These are phyloP conservation scores for Aspergillus eucalypticola DNA, from an alignment of 2,329 filamentous ascomycete species.

Conservation along the genomic window DNA sequence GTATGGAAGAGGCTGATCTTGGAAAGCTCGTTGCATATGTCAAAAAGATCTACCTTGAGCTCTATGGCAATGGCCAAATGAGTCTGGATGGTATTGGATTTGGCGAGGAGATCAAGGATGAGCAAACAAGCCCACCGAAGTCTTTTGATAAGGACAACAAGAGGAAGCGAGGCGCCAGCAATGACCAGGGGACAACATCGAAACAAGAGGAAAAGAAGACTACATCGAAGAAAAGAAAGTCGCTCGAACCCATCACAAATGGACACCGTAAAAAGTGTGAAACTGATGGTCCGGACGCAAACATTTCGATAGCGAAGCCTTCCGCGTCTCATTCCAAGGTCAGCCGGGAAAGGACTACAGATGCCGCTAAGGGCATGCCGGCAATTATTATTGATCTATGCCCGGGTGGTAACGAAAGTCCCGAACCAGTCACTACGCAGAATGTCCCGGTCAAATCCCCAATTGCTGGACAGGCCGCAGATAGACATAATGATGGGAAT, in stretches of 20 bases:
- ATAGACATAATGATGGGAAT: background rate
- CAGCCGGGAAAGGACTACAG: background rate
- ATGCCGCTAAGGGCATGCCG: background rate
- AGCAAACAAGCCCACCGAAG: conserved; percentile 10
- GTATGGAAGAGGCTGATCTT: conserved; percentile 18
- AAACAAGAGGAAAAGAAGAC: background rate
- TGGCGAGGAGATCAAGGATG: conserved; percentile 27
- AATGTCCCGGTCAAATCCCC: background rate
- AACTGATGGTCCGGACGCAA: background rate
- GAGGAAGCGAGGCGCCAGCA: conserved; percentile 1
- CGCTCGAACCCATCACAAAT: background rate
- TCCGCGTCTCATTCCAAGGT: background rate
- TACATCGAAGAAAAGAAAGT: background rate
- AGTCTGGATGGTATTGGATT: conserved; percentile 17
- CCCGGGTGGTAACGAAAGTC: background rate
- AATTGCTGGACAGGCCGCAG: background rate
- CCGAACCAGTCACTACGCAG: background rate
- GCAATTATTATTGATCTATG: background rate
- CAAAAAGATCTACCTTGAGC: conserved; percentile 25
- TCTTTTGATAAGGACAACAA: conserved; percentile 7
- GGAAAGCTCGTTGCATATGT: conserved; percentile 23
- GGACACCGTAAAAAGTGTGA: background rate
- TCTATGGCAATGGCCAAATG: conserved; percentile 3
- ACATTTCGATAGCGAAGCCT: background rate
- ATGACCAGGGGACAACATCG: background rate